Evolutionary conservation across 768 basidiomycete species (phyloP).

Genomic region (Pholiota conissans): DNA sequence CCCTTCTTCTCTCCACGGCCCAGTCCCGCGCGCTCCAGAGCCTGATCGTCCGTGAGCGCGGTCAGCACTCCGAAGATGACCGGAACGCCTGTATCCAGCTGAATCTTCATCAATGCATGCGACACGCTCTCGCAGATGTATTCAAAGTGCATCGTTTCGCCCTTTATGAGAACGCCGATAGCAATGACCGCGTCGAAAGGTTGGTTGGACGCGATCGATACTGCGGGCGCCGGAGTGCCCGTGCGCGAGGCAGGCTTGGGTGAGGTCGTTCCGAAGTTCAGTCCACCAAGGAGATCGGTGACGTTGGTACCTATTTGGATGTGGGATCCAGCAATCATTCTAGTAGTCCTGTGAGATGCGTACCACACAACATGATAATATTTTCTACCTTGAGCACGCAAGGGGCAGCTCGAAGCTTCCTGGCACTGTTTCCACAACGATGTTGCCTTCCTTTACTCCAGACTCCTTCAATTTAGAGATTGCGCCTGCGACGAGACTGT

Average conservation of each 20-base stretch:
- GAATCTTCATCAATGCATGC: slow-evolving; percentile 92
- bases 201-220: slow-evolving; percentile 38
- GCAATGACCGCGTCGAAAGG: slow-evolving; percentile 97
- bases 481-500: slow-evolving; percentile 80
- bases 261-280: slow-evolving; percentile 41
- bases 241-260: slow-evolving; percentile 44
- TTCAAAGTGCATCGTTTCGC: slow-evolving; percentile 98
- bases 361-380: neutral
- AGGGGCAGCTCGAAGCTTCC: slow-evolving; percentile 94
- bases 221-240: slow-evolving; percentile 49
- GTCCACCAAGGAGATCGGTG: slow-evolving; percentile 76
- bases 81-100: slow-evolving; percentile 90
- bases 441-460: slow-evolving; percentile 89
- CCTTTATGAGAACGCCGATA: slow-evolving; percentile 97
- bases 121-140: slow-evolving; percentile 96
- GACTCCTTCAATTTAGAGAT: slow-evolving; percentile 75
- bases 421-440: slow-evolving; percentile 88
- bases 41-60: slow-evolving; percentile 90
- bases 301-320: slow-evolving; percentile 76
- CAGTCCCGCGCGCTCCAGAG: slow-evolving; percentile 90
- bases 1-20: slow-evolving; percentile 69
- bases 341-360: slow-evolving; percentile 30
- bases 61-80: slow-evolving; percentile 98
- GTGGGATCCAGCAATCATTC: slow-evolving; percentile 87
- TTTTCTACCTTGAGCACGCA: slow-evolving; percentile 73